Evolutionary conservation across 176 grass and related monocot species (phyloP).

Genomic region (Stipa capillata): DNA sequence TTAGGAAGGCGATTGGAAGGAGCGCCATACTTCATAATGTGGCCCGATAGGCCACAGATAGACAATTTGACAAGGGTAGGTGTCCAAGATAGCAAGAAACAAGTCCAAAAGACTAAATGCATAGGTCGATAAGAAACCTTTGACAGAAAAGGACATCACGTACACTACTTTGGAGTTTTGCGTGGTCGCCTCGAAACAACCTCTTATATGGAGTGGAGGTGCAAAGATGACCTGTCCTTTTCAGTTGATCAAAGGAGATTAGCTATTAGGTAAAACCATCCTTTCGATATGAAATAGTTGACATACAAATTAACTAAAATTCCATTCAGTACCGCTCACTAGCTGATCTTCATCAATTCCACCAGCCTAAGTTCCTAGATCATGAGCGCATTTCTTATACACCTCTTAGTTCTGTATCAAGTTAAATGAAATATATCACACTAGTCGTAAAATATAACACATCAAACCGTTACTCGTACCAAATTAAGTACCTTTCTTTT

Average conservation of each 20-base stretch:
- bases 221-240: neutral
- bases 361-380: too few species aligned
- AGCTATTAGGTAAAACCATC: neutral
- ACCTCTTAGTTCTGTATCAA: neutral
- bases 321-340: too few species aligned
- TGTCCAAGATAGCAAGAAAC: neutral
- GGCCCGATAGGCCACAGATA: slow-evolving; percentile 3
- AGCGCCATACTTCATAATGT: neutral
- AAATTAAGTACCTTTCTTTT: too few species aligned
- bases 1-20: slow-evolving; percentile 32
- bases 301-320: neutral
- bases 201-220: neutral
- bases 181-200: slow-evolving; percentile 19
- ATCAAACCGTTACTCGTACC: too few species aligned
- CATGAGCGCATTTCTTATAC: neutral
- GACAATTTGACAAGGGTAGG: neutral
- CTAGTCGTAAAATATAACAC: too few species aligned
- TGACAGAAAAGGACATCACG: slow-evolving; percentile 12
- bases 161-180: neutral
- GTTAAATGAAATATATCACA: too few species aligned
- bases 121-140: too few species aligned
- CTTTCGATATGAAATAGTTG: neutral
- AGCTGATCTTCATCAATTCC: too few species aligned
- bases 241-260: neutral
- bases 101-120: neutral